Base-by-base conservation (phyloP, 495 filamentous ascomycete species). In the Entonaema liquescens region DNA sequence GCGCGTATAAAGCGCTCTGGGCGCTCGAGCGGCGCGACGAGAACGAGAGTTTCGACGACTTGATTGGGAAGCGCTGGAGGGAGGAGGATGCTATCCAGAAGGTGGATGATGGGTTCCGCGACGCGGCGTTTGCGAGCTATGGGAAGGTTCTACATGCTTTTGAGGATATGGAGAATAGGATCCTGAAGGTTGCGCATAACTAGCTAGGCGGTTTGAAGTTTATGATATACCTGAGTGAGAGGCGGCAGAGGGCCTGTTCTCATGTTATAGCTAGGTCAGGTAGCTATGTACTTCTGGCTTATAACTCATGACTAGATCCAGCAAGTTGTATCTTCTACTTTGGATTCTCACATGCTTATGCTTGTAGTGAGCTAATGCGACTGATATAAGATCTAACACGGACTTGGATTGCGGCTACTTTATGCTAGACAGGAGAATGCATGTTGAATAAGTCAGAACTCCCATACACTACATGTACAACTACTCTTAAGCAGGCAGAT, bases 1-100 rank as follows among this genome's bases (percentile, higher is more conserved):
- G 93, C 17, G 95, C 95, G n/a, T 97, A 99, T 78, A 97, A 97
- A 81, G 95, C 95, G 54, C 90, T 94, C 0, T 99, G 95, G 95
- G 92, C 90, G 1, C 82, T 92, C 33, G 93, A 97, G 81, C 81
- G 92, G 31, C 73, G 77, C 21, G 74, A 63, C 8, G 59, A 74
- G 1, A 36, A 65, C 31, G 89, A 97, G 85, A 90, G 86, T 9
- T 99, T 98, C 83, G 95, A 98, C 76, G 89, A 94, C 38, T 83
- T 96, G 68, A 89, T 99, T 49, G 92, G 89, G 1, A 77, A 83
- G 66, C 82, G 95, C 65, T 99, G 95, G 95, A 86, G 86, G 60
- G 95, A 97, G 80, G 89, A 91, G 72, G 89, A 88, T 0, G 93
- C 92, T 65, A 87, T 97, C 26, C 85, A 90, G 80, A 93, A 87